Base-by-base conservation (phyloP, 164 flowering plant genomes). In the Tetrastigma voinierianum region DNA sequence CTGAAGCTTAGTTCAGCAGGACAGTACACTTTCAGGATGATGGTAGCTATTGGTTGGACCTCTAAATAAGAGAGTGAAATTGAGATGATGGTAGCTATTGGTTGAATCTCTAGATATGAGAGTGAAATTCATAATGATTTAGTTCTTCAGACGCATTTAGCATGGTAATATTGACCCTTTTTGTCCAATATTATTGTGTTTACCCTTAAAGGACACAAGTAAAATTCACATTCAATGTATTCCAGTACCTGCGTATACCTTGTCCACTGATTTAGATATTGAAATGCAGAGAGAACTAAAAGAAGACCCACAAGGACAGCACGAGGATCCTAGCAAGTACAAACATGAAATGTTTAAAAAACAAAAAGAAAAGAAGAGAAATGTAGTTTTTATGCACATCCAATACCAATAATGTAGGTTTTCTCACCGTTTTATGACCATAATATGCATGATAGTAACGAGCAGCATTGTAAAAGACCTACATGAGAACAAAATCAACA, bases 381-480 rank as follows among this genome's bases (percentile, higher is more conserved):
- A 60, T 51, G 21, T 3, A 32, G 40, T 32, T 7, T 32, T 32
- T 32, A 32, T 4, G 47, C 20, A 19, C 51, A 12, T 9, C 18
- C 4, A 16, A 8, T 46, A 24, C 10, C 10, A 24, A 19, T 52
- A 58, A 20, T 53, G 14, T n/a, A 57, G 44, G 62, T 44, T 15
- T 10, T 61, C 95, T 90, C 66, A 95, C 99, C 72, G 99, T 90
- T 76, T 95, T 95, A 78, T 95, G 91, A 65, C 93, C 97, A 74
- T 89, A 95, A 72, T 94, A 90, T 74, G 98, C 94, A 44, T 72
- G 90, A 77, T 95, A 92, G 74, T 95, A 94, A 9, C 89, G 90
- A 47, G 98, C 98, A 17, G 97, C 74, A 59, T 95, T 92, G 77
- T 92, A 92, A 66, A 95, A 95, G 16, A 90, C 87, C 99, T 95